Evolutionary conservation across 2,329 filamentous ascomycete species (phyloP), one percentile per base, ranked within the genome.

Genomic region (Talaromyces sp.): DNA sequence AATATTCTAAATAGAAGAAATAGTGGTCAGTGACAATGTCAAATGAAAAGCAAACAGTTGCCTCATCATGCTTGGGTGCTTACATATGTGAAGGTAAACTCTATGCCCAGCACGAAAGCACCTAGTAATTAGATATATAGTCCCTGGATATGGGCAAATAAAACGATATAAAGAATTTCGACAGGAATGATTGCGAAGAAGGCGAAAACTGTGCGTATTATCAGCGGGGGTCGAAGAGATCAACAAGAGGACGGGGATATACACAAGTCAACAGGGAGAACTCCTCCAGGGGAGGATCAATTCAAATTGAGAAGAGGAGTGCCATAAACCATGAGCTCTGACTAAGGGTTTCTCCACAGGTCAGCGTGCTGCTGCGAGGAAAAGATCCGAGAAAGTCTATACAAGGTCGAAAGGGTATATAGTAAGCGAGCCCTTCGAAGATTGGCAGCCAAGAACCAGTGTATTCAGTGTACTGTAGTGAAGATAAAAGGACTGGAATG

Each of bases 191-290:
- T 43, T 22, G 28, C 5, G 22, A n/a, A 17, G n/a, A 13, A 22
- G 37, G 40, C 13, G 57, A 59, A 45, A 51, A 46, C 11, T 17
- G 46, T 45, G n/a, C 43, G 45, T 48, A 50, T 56, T 59, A 59
- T 59, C 45, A 56, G 43, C 10, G 28, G 17, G 43, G 56, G 37
- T 10, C 8, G 37, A 45, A 46, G 15, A 41, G 31, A 37, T 36
- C 46, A 33, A 50, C 57, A 50, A 28, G 52, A 56, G 45, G 52
- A 59, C 37, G 41, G 39, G 53, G 22, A 39, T 45, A 33, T 6
- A 25, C 36, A 25, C 28, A 31, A 28, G 19, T 31, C 17, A 31
- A 50, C 53, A 59, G 53, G 53, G 51, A 55, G 51, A 21, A 5
- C 10, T 25, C 15, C 51, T 13, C 25, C 31, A 35, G 13, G 25